phyloP scores from a whole-genome alignment of 495 filamentous ascomycete species.

The Tuber aestivum region DNA sequence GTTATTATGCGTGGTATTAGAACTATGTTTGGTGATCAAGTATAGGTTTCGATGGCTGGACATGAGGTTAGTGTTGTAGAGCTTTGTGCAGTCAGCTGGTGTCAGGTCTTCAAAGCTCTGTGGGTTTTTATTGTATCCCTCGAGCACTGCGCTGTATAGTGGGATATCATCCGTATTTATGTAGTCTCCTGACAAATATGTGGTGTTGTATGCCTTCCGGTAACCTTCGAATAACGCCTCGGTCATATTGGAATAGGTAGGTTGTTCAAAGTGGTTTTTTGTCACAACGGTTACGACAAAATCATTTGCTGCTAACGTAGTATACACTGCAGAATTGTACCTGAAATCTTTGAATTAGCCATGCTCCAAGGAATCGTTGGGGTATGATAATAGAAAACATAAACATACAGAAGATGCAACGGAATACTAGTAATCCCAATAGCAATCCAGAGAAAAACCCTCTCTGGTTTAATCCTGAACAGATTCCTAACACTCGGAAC shows the following conservation, averaged over 20 bases:
- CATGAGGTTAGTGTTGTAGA: background rate
- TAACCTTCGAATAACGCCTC: background rate
- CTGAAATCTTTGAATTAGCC: background rate
- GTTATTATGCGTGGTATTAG: background rate
- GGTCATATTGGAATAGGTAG: background rate
- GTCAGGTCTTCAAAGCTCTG: background rate
- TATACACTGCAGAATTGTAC: conserved; percentile 41
- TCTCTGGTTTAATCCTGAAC: background rate
- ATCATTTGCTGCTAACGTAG: conserved; percentile 12
- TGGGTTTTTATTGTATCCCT: background rate
- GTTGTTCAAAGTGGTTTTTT: background rate
- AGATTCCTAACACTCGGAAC: conserved; percentile 15
- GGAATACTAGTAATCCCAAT: conserved; percentile 8
- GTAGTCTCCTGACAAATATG: background rate
- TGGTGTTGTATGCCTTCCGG: background rate
- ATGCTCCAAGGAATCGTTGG: background rate
- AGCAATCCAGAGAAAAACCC: conserved; percentile 2
- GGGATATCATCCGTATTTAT: background rate
- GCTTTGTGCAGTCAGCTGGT: background rate
- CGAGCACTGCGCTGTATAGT: background rate
- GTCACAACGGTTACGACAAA: background rate
- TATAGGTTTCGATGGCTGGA: background rate
- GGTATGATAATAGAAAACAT: background rate
- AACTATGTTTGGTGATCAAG: background rate
- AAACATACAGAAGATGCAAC: conserved; percentile 12